Base-by-base conservation (phyloP, 768 basidiomycete genomes). In the Suillus brevipes region DNA sequence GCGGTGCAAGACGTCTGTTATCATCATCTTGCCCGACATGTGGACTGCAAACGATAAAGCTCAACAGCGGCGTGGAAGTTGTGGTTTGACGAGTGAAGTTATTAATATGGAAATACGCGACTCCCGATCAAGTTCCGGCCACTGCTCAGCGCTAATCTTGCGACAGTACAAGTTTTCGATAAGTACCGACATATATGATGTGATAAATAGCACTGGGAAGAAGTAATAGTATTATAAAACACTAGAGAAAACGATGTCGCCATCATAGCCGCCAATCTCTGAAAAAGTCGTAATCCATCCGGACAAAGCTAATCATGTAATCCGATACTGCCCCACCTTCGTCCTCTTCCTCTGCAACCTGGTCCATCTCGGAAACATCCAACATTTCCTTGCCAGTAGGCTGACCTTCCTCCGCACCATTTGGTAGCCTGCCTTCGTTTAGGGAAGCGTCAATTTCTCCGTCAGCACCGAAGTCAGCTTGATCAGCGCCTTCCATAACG, bases 251-350 rank as follows among this genome's bases (percentile, higher is more conserved):
- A 64, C 28, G 68, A 63, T 42, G 45, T 70, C 74, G 56, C 36
- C 36, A 28, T 59, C 58, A 87, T 73, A 89, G 36, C 60, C 87
- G 83, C 90, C 91, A 92, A 50, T 89, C 89, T 64, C 78, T 80
- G 78, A 94, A 94, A 75, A 83, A 89, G 43, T 88, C 88, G 72
- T 82, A 84, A 68, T 94, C 89, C 49, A 71, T 73, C 60, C 82
- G 79, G 31, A 90, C 87, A 68, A 87, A 83, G 18, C 79, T 73
- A 37, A 97, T 79, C 94, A 97, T 95, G 71, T 93, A 95, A 64
- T 95, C 94, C 47, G 89, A 88, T 20, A 90, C 81, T 10, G 87
- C 89, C 18, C 92, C 93, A 2, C 90, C 89, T 43, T 90, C 88
- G 14, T 80, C 81, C 59, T 74, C 77, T 38, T 71, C 78, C 5